Conservation (phyloP, 345 rosid species). For the Murraya paniculata region DNA sequence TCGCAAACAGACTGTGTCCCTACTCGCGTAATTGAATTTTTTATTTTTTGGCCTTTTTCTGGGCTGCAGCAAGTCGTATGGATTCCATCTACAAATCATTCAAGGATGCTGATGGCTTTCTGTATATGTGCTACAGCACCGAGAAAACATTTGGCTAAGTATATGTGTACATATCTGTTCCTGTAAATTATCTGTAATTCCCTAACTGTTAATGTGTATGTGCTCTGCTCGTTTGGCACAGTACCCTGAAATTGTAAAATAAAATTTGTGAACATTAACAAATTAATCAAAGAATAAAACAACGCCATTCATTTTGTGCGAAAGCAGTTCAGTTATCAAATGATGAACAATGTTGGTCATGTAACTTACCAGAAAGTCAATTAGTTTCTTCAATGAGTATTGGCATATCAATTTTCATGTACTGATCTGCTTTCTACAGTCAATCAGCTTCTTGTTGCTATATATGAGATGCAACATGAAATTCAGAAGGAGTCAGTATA, state of each 20-base stretch:
- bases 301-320: neutral
- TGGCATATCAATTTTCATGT: too few relatives aligned
- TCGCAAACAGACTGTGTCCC: neutral
- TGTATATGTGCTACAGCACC: constrained; percentile 86
- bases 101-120: constrained; percentile 87
- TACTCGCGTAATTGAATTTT: neutral
- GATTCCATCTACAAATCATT: constrained; percentile 58
- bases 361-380: too few relatives aligned
- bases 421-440: too few relatives aligned
- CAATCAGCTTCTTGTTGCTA: too few relatives aligned
- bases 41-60: too few relatives aligned
- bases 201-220: neutral
- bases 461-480: too few relatives aligned
- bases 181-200: neutral
- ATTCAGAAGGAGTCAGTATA: too few relatives aligned
- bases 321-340: too few relatives aligned
- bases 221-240: constrained; percentile 13
- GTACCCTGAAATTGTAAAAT: constrained; percentile 11
- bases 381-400: too few relatives aligned
- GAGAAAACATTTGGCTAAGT: constrained; percentile 69
- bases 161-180: neutral
- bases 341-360: too few relatives aligned
- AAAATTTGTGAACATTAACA: neutral
- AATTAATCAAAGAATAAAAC: constrained; percentile 2
- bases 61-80: constrained; percentile 58